Evolutionary conservation across 202 grass and related monocot genomes (phyloP).

Genomic region (Elaeis oleifera): DNA sequence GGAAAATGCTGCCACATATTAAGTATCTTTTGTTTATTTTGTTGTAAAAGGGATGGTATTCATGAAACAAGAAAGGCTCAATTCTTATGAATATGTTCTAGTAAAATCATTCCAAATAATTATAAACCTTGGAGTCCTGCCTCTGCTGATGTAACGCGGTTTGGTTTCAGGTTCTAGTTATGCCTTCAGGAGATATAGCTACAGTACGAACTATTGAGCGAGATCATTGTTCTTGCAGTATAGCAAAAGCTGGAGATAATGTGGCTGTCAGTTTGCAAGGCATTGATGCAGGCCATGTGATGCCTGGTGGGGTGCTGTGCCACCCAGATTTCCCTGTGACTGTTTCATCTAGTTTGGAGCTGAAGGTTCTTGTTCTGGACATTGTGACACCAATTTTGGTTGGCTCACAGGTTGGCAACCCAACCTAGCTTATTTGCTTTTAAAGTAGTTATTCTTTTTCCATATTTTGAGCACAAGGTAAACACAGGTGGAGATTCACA

Average conservation of each 20-base stretch:
- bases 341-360: slow-evolving; percentile 47
- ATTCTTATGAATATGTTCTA: too few species aligned
- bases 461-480: background rate
- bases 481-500: slow-evolving; percentile 70
- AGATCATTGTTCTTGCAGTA: slow-evolving; percentile 37
- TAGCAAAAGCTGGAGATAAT: slow-evolving; percentile 68
- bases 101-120: too few species aligned
- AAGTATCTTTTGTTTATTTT: too few species aligned
- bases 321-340: slow-evolving; percentile 60
- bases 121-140: too few species aligned
- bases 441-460: background rate
- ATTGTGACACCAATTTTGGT: slow-evolving; percentile 53
- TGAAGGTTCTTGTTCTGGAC: slow-evolving; percentile 72
- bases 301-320: slow-evolving; percentile 56
- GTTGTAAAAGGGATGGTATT: too few species aligned
- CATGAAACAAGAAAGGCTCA: too few species aligned
- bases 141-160: background rate
- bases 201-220: slow-evolving; percentile 45
- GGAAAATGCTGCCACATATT: too few species aligned
- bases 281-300: slow-evolving; percentile 40
- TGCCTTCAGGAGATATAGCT: slow-evolving; percentile 55
- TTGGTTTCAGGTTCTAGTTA: slow-evolving; percentile 53
- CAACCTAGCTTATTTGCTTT: background rate
- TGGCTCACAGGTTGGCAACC: slow-evolving; percentile 50
- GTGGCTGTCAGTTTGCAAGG: slow-evolving; percentile 59